Conservation (phyloP, 768 basidiomycete species). For the Russula sp. region DNA sequence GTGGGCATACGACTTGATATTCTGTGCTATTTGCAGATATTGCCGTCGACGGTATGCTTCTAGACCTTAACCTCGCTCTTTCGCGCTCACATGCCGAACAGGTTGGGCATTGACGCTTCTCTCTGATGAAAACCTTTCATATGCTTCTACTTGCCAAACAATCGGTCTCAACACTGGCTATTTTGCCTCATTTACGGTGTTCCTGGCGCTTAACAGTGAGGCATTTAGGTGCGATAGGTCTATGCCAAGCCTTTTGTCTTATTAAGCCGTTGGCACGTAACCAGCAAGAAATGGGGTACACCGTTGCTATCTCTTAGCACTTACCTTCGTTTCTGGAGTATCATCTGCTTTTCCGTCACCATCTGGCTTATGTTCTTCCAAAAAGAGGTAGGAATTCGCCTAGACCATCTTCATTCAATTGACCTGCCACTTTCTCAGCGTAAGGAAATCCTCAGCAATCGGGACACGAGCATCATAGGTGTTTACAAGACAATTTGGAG, state of each 20-base stretch:
- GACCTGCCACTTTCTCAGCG: conserved; percentile 47
- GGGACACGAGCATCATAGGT: conserved; percentile 84
- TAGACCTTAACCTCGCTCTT: conserved; percentile 37
- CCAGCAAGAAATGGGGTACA: conserved; percentile 71
- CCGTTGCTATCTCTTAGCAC: conserved; percentile 67
- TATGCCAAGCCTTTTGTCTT: conserved; percentile 3
- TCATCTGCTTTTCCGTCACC: conserved; percentile 81
- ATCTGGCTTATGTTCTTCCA: conserved; percentile 84
- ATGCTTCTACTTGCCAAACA: conserved; percentile 97
- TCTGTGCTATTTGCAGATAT: conserved; percentile 58
- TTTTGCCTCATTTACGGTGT: conserved; percentile 95
- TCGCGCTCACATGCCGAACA: conserved; percentile 38
- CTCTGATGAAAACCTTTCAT: conserved; percentile 90
- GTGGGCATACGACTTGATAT: conserved; percentile 28
- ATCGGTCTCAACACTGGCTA: conserved; percentile 95
- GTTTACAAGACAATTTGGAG: conserved; percentile 96
- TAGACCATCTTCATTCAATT: neutral
- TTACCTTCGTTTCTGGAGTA: conserved; percentile 84
- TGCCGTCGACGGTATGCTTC: conserved; percentile 83
- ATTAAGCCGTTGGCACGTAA: neutral
- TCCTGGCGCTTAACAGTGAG: conserved; percentile 93
- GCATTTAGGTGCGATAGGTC: conserved; percentile 52
- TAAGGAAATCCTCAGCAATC: conserved; percentile 65
- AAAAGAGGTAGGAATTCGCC: conserved; percentile 62
- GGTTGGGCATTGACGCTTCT: conserved; percentile 82